Conservation (phyloP, 768 basidiomycete species). For the Tephrocybe sp. region DNA sequence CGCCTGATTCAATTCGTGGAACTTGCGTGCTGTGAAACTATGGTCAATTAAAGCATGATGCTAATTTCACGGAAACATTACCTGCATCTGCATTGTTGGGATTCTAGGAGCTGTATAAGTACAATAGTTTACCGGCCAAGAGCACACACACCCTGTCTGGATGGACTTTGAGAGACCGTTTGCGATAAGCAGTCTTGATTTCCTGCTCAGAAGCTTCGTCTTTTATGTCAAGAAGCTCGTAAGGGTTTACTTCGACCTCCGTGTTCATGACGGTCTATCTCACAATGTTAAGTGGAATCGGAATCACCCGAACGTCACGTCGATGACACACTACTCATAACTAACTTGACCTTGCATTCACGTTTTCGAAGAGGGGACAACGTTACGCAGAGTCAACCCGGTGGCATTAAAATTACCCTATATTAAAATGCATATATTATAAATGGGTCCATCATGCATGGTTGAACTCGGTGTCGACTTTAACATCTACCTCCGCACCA, state of each 20-base stretch:
- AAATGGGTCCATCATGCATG: too few species aligned
- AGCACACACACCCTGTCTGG: constrained; percentile 68
- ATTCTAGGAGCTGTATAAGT: constrained; percentile 43
- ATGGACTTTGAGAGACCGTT: constrained; percentile 81
- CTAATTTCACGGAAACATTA: constrained; percentile 20
- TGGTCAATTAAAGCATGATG: neutral
- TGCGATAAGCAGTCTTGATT: constrained; percentile 76
- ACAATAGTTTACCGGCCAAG: neutral
- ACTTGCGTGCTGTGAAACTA: constrained; percentile 57
- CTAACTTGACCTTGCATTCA: too few species aligned
- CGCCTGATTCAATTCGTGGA: constrained; percentile 81
- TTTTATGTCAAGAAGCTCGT: constrained; percentile 63
- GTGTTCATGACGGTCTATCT: constrained; percentile 17
- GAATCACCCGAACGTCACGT: too few species aligned
- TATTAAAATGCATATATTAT: too few species aligned
- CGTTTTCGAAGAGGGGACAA: too few species aligned
- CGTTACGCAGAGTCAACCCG: too few species aligned
- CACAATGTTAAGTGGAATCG: neutral
- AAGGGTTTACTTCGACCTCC: constrained; percentile 68
- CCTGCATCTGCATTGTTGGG: constrained; percentile 80
- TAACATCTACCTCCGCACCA: too few species aligned
- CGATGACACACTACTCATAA: too few species aligned
- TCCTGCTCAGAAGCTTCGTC: constrained; percentile 72
- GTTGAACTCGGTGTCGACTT: too few species aligned
- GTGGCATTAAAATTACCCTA: too few species aligned